These are phyloP conservation scores for Endotrypanum monterogeii DNA, from an alignment of 208 protist genomes.

Conservation along the genomic window DNA sequence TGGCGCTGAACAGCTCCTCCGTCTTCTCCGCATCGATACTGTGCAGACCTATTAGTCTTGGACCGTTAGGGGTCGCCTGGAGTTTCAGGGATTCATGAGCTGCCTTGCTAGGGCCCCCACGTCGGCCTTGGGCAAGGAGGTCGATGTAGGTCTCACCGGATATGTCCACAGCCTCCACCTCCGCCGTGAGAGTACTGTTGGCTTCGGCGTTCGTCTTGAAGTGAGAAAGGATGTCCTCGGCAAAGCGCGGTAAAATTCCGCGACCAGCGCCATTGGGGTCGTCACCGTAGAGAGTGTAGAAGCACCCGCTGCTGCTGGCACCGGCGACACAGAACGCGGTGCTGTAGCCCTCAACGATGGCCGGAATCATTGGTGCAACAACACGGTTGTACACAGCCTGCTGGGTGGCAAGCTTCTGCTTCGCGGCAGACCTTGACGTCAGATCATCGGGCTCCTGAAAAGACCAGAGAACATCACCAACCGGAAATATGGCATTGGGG, in stretches of 20 bases:
- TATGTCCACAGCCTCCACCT: constrained; percentile 81
- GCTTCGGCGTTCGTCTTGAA: constrained; percentile 61
- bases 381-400: constrained; percentile 70
- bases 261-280: constrained; percentile 45
- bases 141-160: constrained; percentile 74
- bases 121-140: constrained; percentile 39
- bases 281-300: constrained; percentile 81
- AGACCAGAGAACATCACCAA: constrained; percentile 71
- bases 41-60: constrained; percentile 59
- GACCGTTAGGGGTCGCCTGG: constrained; percentile 38
- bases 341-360: constrained; percentile 79
- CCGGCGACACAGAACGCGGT: constrained; percentile 78
- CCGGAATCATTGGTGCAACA: constrained; percentile 56
- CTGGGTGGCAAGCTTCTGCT: constrained; percentile 44
- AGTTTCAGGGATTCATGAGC: constrained; percentile 51
- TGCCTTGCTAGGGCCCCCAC: constrained; percentile 1
- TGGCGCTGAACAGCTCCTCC: constrained; percentile 34
- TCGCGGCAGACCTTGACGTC: constrained; percentile 23
- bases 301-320: constrained; percentile 52
- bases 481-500: constrained; percentile 62
- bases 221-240: constrained; percentile 70
- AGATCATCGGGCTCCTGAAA: constrained; percentile 55
- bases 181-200: constrained; percentile 52
- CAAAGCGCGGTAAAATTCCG: constrained; percentile 79
- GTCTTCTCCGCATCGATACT: constrained; percentile 36